phyloP scores from a whole-genome alignment of 129 eudicot species.

The Flaveria brownii region DNA sequence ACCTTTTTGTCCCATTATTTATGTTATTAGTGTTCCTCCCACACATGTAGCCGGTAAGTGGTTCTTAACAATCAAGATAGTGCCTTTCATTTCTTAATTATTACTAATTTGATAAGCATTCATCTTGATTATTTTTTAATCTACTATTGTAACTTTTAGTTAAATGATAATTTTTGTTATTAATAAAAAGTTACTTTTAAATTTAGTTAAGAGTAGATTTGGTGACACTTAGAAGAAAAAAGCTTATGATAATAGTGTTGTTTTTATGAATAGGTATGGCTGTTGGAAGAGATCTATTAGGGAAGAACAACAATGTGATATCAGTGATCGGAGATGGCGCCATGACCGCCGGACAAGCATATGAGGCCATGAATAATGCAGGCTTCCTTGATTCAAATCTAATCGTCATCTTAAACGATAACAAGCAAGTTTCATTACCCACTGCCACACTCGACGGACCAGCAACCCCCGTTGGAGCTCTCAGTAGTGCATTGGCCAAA shows the following conservation, averaged over 20 bases:
- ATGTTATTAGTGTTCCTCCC: not conserved
- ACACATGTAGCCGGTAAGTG: too few species aligned
- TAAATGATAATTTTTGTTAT: too few species aligned
- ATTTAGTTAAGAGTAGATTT: too few species aligned
- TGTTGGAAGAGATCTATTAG: slow-evolving; percentile 81
- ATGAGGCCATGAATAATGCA: slow-evolving; percentile 88
- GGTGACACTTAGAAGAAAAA: too few species aligned
- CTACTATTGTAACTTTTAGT: too few species aligned
- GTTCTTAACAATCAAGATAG: too few species aligned
- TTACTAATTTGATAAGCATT: too few species aligned
- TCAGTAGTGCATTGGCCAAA: slow-evolving; percentile 66
- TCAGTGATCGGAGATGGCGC: slow-evolving; percentile 96
- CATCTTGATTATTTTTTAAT: too few species aligned
- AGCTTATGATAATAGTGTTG: not conserved
- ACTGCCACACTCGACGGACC: slow-evolving; percentile 96
- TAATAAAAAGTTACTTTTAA: too few species aligned
- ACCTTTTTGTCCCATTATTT: not conserved
- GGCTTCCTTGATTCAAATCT: slow-evolving; percentile 81
- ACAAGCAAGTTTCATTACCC: slow-evolving; percentile 90
- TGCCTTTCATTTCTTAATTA: too few species aligned
- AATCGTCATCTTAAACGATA: slow-evolving; percentile 79
- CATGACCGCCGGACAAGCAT: slow-evolving; percentile 97
- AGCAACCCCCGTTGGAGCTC: slow-evolving; percentile 95
- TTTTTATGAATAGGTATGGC: slow-evolving; percentile 68
- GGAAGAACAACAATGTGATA: slow-evolving; percentile 74